Conservation (phyloP, 2,329 filamentous ascomycete genomes). For the Aspergillus brasiliensis region DNA sequence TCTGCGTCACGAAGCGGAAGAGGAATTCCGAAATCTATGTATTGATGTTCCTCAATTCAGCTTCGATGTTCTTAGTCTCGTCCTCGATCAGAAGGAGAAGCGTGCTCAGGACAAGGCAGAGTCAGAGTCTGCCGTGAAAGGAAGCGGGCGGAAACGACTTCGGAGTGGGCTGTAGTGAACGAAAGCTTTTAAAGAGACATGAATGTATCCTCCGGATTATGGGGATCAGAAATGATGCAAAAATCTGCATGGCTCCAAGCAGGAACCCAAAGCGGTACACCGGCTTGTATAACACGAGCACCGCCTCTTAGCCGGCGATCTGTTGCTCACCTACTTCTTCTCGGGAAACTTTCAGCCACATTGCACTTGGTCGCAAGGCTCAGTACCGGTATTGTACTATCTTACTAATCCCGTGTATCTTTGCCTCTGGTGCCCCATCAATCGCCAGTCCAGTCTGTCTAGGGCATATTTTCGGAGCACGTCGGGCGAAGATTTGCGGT, state of each 20-base stretch:
- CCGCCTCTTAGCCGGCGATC: background rate
- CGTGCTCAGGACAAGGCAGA: conserved; percentile 39
- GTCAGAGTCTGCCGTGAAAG: conserved; percentile 36
- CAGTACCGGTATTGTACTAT: background rate
- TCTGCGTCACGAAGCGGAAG: conserved; percentile 80
- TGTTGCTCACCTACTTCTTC: background rate
- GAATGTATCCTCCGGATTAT: background rate
- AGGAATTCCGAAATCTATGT: conserved; percentile 81
- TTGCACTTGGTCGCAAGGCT: background rate
- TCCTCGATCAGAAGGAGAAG: conserved; percentile 51
- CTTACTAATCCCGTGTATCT: background rate
- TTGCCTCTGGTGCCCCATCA: background rate
- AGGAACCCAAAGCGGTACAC: background rate
- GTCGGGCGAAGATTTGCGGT: background rate
- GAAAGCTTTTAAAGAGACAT: background rate
- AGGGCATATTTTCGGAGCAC: background rate
- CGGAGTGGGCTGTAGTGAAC: conserved; percentile 27
- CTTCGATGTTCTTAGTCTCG: conserved; percentile 78
- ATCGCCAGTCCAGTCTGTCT: too few relatives aligned
- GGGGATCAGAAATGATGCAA: background rate
- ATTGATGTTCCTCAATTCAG: conserved; percentile 88
- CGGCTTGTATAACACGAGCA: background rate
- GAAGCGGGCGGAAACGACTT: conserved; percentile 44
- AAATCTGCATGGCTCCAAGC: background rate
- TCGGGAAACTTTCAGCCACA: background rate